Evolutionary conservation across 495 filamentous ascomycete genomes (phyloP).

Genomic region (Xylaria grammica): DNA sequence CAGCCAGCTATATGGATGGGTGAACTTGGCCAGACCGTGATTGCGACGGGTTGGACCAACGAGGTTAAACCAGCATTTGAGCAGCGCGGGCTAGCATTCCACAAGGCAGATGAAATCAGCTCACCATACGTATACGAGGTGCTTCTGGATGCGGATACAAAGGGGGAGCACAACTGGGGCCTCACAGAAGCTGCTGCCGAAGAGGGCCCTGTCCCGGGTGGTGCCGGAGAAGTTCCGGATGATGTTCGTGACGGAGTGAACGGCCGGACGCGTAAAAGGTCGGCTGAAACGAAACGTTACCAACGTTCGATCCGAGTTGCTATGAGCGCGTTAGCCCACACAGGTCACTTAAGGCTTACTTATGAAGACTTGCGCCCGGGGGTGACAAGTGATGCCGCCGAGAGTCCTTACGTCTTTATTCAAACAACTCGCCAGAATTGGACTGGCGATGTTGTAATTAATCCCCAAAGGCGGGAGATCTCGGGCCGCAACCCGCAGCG

Average conservation of each 20-base stretch:
- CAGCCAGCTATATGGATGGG: conserved; percentile 45
- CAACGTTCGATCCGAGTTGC: conserved; percentile 32
- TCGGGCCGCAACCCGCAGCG: conserved; percentile 38
- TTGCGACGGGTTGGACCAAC: conserved; percentile 32
- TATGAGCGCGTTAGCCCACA: conserved; percentile 36
- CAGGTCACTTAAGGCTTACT: conserved; percentile 33
- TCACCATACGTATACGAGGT: conserved; percentile 40
- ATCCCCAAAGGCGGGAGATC: conserved; percentile 32
- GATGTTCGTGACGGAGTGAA: conserved; percentile 32
- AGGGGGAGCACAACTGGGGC: conserved; percentile 32
- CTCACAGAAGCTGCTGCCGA: conserved; percentile 34
- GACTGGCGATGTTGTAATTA: conserved; percentile 38
- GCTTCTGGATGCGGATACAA: conserved; percentile 34
- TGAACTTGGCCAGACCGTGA: conserved; percentile 35
- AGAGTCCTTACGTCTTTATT: conserved; percentile 33
- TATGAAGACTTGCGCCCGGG: conserved; percentile 18
- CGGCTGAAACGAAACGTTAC: conserved; percentile 1
- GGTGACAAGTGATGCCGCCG: background rate
- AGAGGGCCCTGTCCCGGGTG: conserved; percentile 34
- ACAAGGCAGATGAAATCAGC: conserved; percentile 37
- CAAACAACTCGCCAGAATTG: conserved; percentile 41
- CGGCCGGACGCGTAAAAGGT: conserved; percentile 28
- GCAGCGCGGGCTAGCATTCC: conserved; percentile 37
- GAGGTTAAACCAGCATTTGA: conserved; percentile 34
- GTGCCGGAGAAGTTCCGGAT: conserved; percentile 30